phyloP scores from a whole-genome alignment of 176 grass and related monocot species.

The Phoenix roebelenii region DNA sequence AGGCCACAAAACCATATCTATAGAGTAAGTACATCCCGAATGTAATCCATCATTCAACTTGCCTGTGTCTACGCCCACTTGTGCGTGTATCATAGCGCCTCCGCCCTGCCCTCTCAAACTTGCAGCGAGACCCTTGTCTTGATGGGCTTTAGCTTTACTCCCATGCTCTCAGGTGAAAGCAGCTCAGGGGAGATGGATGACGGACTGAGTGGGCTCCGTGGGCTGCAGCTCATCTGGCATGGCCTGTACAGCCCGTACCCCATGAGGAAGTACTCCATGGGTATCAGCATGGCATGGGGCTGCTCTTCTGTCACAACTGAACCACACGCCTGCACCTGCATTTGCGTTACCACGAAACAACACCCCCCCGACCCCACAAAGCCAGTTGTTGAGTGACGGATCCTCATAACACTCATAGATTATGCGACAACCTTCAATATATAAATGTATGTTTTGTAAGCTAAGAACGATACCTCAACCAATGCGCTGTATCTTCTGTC shows the following conservation, averaged over 20 bases:
- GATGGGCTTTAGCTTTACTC: constrained; percentile 94
- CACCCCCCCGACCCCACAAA: too few relatives aligned
- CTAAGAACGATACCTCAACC: constrained; percentile 53
- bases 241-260: constrained; percentile 79
- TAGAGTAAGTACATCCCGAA: too few relatives aligned
- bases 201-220: constrained; percentile 65
- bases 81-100: too few relatives aligned
- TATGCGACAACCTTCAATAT: too few relatives aligned
- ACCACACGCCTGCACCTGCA: constrained; percentile 81
- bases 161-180: constrained; percentile 96
- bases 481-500: constrained; percentile 88
- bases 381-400: too few relatives aligned
- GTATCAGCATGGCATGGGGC: constrained; percentile 90
- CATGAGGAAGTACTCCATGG: constrained; percentile 92
- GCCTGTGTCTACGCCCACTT: too few relatives aligned
- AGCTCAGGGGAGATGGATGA: constrained; percentile 81
- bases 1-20: too few relatives aligned
- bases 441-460: too few relatives aligned
- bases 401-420: too few relatives aligned
- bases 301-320: constrained; percentile 90
- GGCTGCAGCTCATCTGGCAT: constrained; percentile 59
- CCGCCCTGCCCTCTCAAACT: constrained; percentile 36
- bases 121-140: constrained; percentile 55
- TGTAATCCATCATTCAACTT: too few relatives aligned
- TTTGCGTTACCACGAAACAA: too few relatives aligned